Percentiles rank a stretch among this genome's conserved stretches.
Evolutionary conservation across 352 stramenopile genomes (phyloP).

Genomic region (Globisporangium irregulare): DNA sequence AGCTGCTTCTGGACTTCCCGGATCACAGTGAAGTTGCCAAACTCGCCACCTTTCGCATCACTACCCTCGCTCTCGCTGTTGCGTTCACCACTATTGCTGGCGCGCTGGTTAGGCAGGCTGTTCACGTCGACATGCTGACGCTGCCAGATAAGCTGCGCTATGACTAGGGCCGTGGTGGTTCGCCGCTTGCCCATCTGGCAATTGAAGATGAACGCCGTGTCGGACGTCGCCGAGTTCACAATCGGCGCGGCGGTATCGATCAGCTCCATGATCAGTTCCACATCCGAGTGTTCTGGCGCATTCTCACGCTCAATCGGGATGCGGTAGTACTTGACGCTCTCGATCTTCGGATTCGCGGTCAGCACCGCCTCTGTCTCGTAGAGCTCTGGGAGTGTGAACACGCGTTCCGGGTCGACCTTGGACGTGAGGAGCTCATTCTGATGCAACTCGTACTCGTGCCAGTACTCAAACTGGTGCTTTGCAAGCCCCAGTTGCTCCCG

Average conservation of each 20-base stretch:
- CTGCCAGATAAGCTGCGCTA: conserved; percentile 66
- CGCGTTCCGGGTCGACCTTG: conserved; percentile 36
- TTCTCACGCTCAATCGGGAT: conserved; percentile 84
- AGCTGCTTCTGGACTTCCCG: conserved; percentile 59
- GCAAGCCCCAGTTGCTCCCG: conserved; percentile 54
- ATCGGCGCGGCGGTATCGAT: conserved; percentile 31
- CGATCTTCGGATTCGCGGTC: conserved; percentile 30
- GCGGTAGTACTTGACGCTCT: conserved; percentile 60
- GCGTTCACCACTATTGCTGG: not conserved
- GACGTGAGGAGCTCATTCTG: conserved; percentile 59
- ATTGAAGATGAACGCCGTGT: conserved; percentile 86
- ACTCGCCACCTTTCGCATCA: conserved; percentile 37
- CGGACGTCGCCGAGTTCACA: conserved; percentile 19
- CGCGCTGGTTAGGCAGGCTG: not conserved
- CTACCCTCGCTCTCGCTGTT: not conserved
- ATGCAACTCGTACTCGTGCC: conserved; percentile 61
- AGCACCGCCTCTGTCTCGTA: conserved; percentile 46
- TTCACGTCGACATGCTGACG: conserved; percentile 23
- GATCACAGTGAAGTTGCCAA: conserved; percentile 73
- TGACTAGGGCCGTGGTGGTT: conserved; percentile 76
- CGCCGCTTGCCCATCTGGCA: conserved; percentile 86
- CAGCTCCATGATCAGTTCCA: conserved; percentile 66
- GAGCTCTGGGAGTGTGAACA: conserved; percentile 67
- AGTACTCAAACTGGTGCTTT: conserved; percentile 73
- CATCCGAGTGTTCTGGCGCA: conserved; percentile 67